Percentiles rank a stretch among this genome's conserved stretches.
Conservation (phyloP, 208 protist species). For the Porcisia deanei region DNA sequence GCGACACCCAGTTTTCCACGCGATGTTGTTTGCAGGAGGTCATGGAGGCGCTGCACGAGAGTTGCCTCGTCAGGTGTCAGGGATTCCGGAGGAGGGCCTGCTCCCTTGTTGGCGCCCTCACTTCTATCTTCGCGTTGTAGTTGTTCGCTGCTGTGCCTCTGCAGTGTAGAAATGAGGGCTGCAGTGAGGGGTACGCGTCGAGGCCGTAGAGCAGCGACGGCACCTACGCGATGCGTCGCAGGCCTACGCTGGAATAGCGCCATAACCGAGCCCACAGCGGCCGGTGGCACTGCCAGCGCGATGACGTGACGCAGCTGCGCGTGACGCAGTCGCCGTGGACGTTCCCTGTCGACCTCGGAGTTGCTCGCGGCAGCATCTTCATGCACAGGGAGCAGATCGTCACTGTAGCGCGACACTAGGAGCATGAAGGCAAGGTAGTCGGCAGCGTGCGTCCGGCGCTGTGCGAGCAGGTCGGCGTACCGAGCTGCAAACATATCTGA, state of each 20-base stretch:
- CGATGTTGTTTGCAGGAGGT: constrained; percentile 1
- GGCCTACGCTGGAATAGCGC: constrained; percentile 1
- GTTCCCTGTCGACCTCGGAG: not conserved
- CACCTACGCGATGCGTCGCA: not conserved
- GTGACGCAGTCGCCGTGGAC: not conserved
- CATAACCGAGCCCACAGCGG: constrained; percentile 7
- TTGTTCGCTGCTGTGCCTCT: not conserved
- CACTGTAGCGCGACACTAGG: constrained; percentile 9
- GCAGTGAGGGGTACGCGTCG: not conserved
- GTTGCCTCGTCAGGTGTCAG: constrained; percentile 2
- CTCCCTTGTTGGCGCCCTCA: not conserved
- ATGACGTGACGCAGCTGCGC: constrained; percentile 15
- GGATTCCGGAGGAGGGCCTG: too few relatives aligned
- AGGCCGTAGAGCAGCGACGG: not conserved
- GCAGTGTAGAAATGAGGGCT: not conserved
- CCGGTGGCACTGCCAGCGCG: not conserved
- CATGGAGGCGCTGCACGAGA: constrained; percentile 1
- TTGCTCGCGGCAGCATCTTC: not conserved
- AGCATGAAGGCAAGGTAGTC: constrained; percentile 23
- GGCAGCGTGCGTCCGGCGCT: not conserved
- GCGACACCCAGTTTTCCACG: not conserved
- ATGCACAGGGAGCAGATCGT: not conserved
- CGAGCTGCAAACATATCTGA: constrained; percentile 9
- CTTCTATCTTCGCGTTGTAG: not conserved
- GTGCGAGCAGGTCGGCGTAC: constrained; percentile 10